Evolutionary conservation across 495 filamentous ascomycete genomes (phyloP), one percentile per base, ranked within the genome.

Genomic region (Aspergillus incahuasiensis): DNA sequence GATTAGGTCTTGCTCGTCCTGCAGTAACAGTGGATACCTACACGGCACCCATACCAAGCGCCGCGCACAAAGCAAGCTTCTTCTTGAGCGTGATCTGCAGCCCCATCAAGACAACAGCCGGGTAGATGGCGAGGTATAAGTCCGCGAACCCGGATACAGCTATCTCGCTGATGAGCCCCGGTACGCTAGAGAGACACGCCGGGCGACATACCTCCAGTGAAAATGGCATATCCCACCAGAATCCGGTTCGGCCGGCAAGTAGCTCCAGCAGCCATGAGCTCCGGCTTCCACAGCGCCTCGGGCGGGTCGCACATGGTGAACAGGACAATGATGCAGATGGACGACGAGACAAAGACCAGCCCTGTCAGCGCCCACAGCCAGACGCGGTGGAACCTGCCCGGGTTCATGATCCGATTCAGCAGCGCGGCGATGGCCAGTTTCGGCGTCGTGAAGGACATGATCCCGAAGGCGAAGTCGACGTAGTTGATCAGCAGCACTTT

Each of bases 51-150:
- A 80, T 56, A 0, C 79, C 72, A 16, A 82, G 62, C 11, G 73
- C 70, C 3, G 60, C 51, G 20, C 64, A 68, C 35, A 82, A 64
- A 12, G 68, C 71, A 6, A 80, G 52, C 62, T 81, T 81, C 64
- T 79, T 79, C 61, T 67, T 68, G 7, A 61, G 22, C 12, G 66
- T 59, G 57, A 82, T 67, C 35, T 80, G 71, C 6, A 82, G 59
- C 12, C 62, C 63, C 53, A 61, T 73, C 6, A 82, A 64, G 5
- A 79, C 71, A 5, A 73, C 46, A 6, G 63, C 59, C 0, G 79
- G 79, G 38, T 79, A 79, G 0, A 76, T 55, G 19, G 79, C 77
- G 16, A 82, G 71, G 25, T 75, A 77, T 6, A 81, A 56, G 56
- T 82, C 79, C 32, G 71, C 49, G 19, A 74, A 66, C 0, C 68